A percentile compares a stretch with the other conserved stretches of the same genome.
phyloP scores from a whole-genome alignment of 495 filamentous ascomycete species.

The Penicillium simplicissimum region DNA sequence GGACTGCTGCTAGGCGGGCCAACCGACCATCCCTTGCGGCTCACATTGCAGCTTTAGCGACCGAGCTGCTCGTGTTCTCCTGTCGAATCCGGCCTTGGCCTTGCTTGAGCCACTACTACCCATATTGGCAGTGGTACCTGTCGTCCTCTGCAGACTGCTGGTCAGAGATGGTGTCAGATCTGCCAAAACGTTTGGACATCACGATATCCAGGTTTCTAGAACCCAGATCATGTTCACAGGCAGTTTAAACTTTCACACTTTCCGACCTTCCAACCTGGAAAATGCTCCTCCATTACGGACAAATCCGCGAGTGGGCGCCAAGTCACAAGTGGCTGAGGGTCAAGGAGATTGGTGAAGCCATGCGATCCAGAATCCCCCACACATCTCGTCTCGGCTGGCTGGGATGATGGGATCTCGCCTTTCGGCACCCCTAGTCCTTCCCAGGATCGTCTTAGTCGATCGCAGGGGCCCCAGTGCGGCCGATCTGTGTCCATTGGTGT shows the following conservation, averaged over 20 bases:
- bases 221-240: neutral
- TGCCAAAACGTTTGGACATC: neutral
- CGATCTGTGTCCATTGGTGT: constrained; percentile 23
- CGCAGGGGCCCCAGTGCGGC: constrained; percentile 26
- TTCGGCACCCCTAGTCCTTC: constrained; percentile 21
- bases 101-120: too few species aligned
- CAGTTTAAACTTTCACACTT: neutral
- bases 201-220: neutral
- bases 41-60: constrained; percentile 29
- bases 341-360: constrained; percentile 18
- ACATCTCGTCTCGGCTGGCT: constrained; percentile 31
- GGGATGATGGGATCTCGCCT: constrained; percentile 28
- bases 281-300: constrained; percentile 12
- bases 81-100: constrained; percentile 9
- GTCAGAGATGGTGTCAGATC: neutral
- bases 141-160: too few species aligned
- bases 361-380: constrained; percentile 28
- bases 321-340: constrained; percentile 16
- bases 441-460: constrained; percentile 31
- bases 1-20: constrained; percentile 10
- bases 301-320: constrained; percentile 17
- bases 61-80: constrained; percentile 21
- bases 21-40: constrained; percentile 31
- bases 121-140: too few species aligned
- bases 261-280: constrained; percentile 7